Percentiles rank a stretch among this genome's conserved stretches.
Evolutionary conservation across 108 stramenopile species (phyloP).

Genomic region (Mediolabrus comicus): DNA sequence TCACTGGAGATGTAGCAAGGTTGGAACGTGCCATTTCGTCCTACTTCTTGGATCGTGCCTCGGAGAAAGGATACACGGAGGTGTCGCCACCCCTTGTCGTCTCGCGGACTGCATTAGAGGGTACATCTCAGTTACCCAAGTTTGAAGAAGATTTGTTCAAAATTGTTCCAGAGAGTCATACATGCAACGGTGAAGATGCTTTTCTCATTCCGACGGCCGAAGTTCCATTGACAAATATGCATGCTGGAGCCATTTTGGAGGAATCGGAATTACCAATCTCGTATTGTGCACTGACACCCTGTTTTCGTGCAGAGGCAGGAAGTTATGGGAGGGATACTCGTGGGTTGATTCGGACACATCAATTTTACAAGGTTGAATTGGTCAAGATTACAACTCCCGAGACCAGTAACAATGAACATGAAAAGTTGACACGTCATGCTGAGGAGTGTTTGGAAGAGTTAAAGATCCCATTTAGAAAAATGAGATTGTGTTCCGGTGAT

Average conservation of each 20-base stretch:
- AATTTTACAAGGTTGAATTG: constrained; percentile 98
- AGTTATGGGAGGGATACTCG: constrained; percentile 93
- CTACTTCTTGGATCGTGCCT: constrained; percentile 86
- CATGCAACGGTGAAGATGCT: constrained; percentile 96
- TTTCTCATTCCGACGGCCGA: constrained; percentile 97
- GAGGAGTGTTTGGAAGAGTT: constrained; percentile 84
- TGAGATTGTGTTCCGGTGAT: constrained; percentile 94
- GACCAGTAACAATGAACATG: constrained; percentile 82
- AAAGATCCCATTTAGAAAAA: constrained; percentile 91
- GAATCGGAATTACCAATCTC: constrained; percentile 84
- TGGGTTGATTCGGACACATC: constrained; percentile 97
- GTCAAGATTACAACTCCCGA: constrained; percentile 91
- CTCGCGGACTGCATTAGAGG: constrained; percentile 83
- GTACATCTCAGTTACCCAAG: constrained; percentile 96
- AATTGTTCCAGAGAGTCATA: constrained; percentile 72
- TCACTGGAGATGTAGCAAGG: constrained; percentile 82
- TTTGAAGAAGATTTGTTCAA: constrained; percentile 96
- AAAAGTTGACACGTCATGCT: constrained; percentile 83
- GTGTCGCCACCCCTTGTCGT: constrained; percentile 91
- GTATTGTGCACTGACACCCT: constrained; percentile 91
- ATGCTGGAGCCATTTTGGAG: constrained; percentile 84
- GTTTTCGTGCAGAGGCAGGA: constrained; percentile 99
- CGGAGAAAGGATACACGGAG: constrained; percentile 87
- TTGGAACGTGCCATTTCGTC: constrained; percentile 94
- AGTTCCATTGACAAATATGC: constrained; percentile 94